phyloP scores from a whole-genome alignment of 768 basidiomycete species.

The Flagelloscypha sp. region DNA sequence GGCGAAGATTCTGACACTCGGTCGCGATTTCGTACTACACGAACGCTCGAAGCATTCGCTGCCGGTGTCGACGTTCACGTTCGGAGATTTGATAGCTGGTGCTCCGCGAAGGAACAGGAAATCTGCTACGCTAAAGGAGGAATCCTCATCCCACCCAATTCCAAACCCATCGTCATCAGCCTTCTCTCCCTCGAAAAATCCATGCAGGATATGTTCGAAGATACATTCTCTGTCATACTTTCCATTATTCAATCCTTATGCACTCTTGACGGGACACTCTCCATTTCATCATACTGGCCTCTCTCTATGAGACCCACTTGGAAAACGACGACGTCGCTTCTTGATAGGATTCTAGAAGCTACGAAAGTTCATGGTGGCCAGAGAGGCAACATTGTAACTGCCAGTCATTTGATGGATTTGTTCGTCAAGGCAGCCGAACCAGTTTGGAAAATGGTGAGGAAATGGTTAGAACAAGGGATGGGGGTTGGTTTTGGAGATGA shows the following conservation, averaged over 20 bases:
- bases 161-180: conserved; percentile 49
- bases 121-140: conserved; percentile 57
- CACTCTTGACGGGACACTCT: conserved; percentile 9
- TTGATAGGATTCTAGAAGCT: conserved; percentile 51
- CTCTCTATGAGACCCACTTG: conserved; percentile 34
- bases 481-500: conserved; percentile 35
- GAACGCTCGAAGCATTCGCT: conserved; percentile 75
- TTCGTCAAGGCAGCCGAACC: conserved; percentile 62
- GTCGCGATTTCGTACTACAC: too few species aligned
- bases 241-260: conserved; percentile 34
- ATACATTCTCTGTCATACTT: conserved; percentile 50
- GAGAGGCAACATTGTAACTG: conserved; percentile 46
- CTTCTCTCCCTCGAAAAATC: conserved; percentile 58
- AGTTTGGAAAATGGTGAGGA: conserved; percentile 62
- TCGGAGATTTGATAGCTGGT: conserved; percentile 57
- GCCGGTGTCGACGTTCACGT: conserved; percentile 63
- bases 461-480: conserved; percentile 72
- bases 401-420: conserved; percentile 50
- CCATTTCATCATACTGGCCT: conserved; percentile 8
- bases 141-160: conserved; percentile 21
- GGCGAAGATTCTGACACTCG: too few species aligned
- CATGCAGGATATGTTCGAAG: conserved; percentile 46
- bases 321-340: conserved; percentile 43
- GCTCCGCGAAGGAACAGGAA: conserved; percentile 55
- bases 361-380: conserved; percentile 53